Base-by-base conservation (phyloP, 1,139 yeast species). In the Candida sanyaensis region DNA sequence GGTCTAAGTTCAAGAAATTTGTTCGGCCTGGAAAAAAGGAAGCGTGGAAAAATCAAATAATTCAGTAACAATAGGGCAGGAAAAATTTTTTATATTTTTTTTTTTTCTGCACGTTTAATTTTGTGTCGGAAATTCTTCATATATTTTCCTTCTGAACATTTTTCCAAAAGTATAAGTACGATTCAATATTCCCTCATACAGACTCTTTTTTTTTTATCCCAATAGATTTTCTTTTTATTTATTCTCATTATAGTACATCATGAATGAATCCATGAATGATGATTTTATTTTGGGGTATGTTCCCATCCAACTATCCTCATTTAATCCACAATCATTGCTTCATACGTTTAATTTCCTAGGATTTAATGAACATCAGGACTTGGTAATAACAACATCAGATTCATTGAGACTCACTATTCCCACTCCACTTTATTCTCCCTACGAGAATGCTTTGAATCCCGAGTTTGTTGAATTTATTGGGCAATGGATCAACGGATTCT, bases 401-500 rank as follows among this genome's bases (percentile, higher is more conserved):
- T 38, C 46, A 27, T 5, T 23, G 3, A 27, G 29, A 4, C 17
- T 33, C 13, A 29, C 36, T 3, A 45, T 53, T 8, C 56, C 56
- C 10, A 41, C 21, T 11, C 56, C 58, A 17, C 48, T 56, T 29
- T 50, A 47, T 40, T 51, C 54, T 10, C 50, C 47, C 1, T 40
- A 41, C 21, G 46, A 46, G 3, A 71, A 68, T 53, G 58, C 68
- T 17, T 50, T 69, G 21, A 66, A 69, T 52, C 75, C 75, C 1
- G 61, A 68, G 44, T 71, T 71, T 49, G 53, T 69, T 28, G 59
- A 66, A n/a, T 56, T 60, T 27, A 50, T 62, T 5, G 54, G 57
- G 6, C 42, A 57, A 12, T 23, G 48, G 2, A 41, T 52, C 27
- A 54, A 52, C 39, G 42, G 36, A 9, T 17, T 53, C 5, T 33